phyloP scores from a whole-genome alignment of 176 grass and related monocot genomes.

The Carex myosuroides region DNA sequence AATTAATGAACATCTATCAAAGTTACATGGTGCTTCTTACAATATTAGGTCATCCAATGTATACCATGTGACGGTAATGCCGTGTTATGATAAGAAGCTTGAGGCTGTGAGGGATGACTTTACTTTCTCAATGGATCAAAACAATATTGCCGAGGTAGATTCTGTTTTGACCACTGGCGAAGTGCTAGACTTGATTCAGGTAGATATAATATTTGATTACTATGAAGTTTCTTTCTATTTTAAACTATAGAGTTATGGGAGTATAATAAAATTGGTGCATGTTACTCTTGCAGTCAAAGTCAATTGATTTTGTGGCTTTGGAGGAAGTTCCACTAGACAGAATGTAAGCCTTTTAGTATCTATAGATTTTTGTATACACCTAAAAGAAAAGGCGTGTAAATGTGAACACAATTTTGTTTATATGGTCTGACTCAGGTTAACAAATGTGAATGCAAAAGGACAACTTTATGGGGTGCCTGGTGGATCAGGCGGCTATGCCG shows the following conservation, averaged over 20 bases:
- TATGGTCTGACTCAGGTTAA: constrained; percentile 49
- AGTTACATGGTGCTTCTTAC: neutral
- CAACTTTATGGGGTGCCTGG: constrained; percentile 84
- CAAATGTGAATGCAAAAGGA: constrained; percentile 76
- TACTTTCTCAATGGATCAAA: constrained; percentile 52
- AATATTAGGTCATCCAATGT: constrained; percentile 45
- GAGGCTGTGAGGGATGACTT: constrained; percentile 90
- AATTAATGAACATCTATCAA: neutral
- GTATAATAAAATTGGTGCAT: constrained; percentile 21
- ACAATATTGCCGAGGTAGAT: constrained; percentile 83
- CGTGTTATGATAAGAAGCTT: constrained; percentile 98
- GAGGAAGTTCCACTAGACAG: constrained; percentile 79
- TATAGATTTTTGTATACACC: constrained; percentile 10
- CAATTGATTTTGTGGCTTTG: constrained; percentile 67
- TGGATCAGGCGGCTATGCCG: constrained; percentile 87
- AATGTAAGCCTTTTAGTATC: constrained; percentile 44
- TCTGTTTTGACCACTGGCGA: constrained; percentile 92
- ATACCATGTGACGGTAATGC: constrained; percentile 98
- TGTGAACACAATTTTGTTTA: neutral
- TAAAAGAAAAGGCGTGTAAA: neutral
- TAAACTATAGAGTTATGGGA: neutral
- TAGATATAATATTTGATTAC: constrained; percentile 21
- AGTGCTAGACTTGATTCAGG: constrained; percentile 96
- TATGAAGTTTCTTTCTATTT: neutral
- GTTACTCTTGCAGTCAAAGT: constrained; percentile 59